A percentile compares a stretch with the other conserved stretches of the same genome.
Evolutionary conservation across 371 early-diverging fungal genomes (phyloP).

Genomic region (Nosema muscidifuracis): DNA sequence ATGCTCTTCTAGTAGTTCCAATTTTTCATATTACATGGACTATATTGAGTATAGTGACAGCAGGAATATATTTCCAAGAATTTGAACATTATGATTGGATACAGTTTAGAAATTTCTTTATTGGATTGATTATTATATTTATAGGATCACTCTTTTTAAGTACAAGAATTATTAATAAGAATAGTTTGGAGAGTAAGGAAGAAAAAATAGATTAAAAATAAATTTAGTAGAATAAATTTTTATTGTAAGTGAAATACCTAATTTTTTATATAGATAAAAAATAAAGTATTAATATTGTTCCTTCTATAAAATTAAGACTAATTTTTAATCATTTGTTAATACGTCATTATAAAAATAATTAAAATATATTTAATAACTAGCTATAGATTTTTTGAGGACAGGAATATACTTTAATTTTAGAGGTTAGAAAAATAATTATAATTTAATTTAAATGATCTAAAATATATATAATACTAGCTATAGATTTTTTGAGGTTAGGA

Average conservation of each 20-base stretch:
- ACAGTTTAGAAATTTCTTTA: conserved; percentile 67
- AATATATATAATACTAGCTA: no score
- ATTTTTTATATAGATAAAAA: neutral
- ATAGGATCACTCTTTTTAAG: conserved; percentile 68
- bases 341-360: no score
- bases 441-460: no score
- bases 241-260: no score
- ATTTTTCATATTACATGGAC: conserved; percentile 76
- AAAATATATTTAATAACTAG: no score
- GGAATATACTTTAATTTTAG: no score
- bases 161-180: conserved; percentile 61
- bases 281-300: no score
- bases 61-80: conserved; percentile 75
- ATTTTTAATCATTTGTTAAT: no score
- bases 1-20: conserved; percentile 74
- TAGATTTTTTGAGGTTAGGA: no score
- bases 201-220: conserved; percentile 1
- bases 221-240: conserved; percentile 18
- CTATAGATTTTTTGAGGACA: no score
- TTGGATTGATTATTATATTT: conserved; percentile 70
- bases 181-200: conserved; percentile 7
- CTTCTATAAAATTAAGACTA: no score
- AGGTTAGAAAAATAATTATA: no score
- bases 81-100: conserved; percentile 67
- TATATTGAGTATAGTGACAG: conserved; percentile 68